Evolutionary conservation across 345 rosid species (phyloP), one percentile per base, ranked within the genome.

Genomic region (Eutrema heterophyllum): DNA sequence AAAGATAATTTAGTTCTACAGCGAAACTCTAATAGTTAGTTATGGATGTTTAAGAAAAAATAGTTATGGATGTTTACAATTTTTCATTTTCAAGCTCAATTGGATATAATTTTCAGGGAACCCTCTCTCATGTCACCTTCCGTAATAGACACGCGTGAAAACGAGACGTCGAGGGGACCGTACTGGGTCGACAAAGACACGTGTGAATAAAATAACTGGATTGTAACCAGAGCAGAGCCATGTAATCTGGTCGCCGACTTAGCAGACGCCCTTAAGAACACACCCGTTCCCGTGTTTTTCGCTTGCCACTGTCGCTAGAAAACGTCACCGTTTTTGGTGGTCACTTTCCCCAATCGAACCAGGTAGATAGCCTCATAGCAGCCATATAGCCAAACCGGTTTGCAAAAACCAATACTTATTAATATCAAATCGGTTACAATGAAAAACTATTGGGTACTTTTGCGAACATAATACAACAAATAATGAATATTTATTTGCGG

Each of bases 91-190:
- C 46, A 78, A 67, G 49, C 57, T 77, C 66, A 65, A 21, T 21
- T 32, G 57, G 46, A 21, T 15, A 24, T 33, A 12, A 11, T 5
- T 52, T 26, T 13, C n/a, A 41, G 7, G 57, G 55, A 64, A 50
- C 27, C 52, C 58, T 62, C 58, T 62, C 36, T 36, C 64, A 26
- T 41, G 48, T 61, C 65, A 68, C n/a, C 64, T 54, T 70, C 54
- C 75, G 67, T 38, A 58, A n/a, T 27, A 27, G 68, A 69, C 80
- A 78, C 83, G 79, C 79, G 76, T 77, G 84, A 81, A 43, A 79
- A 52, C 57, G 78, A 82, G 74, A 9, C 54, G 59, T 49, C 67
- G 26, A 68, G 49, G 64, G 77, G 75, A 64, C 32, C 77, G 78
- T 76, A 74, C 67, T 32, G 74, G 80, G 63, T 82, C 82, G 78